Conservation (phyloP, 106 monocot genomes). For the Phalaenopsis aphrodite region DNA sequence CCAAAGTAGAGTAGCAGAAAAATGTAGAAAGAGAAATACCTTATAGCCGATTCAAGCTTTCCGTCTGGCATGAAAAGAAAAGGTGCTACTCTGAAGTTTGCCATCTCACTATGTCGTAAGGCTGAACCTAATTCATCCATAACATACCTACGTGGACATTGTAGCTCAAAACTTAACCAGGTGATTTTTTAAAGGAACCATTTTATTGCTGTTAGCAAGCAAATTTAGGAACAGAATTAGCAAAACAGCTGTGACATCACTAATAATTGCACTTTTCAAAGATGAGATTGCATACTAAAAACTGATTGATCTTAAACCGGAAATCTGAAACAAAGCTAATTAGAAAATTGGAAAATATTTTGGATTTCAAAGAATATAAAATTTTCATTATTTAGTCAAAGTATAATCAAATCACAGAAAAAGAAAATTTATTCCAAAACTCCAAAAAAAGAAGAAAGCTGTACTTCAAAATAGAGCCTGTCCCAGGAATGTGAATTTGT, state of each 20-base stretch:
- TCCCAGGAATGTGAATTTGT: too few relatives aligned
- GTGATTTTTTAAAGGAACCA: not conserved
- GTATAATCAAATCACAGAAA: too few relatives aligned
- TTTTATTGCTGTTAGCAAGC: not conserved
- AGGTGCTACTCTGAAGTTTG: slow-evolving; percentile 87
- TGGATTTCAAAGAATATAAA: not conserved
- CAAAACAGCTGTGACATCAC: not conserved
- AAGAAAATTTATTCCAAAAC: too few relatives aligned
- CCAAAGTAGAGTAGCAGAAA: not conserved
- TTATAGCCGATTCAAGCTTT: slow-evolving; percentile 65
- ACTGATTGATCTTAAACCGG: too few relatives aligned
- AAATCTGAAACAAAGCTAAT: too few relatives aligned
- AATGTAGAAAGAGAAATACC: slow-evolving; percentile 34
- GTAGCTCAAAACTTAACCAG: not conserved
- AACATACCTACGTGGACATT: slow-evolving; percentile 60
- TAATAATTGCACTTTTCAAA: not conserved
- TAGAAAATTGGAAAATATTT: not conserved
- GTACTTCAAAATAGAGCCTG: too few relatives aligned
- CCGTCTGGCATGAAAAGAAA: slow-evolving; percentile 96
- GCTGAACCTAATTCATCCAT: slow-evolving; percentile 99
- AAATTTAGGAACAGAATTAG: not conserved
- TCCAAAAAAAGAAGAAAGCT: too few relatives aligned
- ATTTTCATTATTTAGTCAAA: not conserved
- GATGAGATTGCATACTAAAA: not conserved
- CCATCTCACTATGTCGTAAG: slow-evolving; percentile 77